Evolutionary conservation across 352 stramenopile genomes (phyloP).

Genomic region (Pythium myriotylum): DNA sequence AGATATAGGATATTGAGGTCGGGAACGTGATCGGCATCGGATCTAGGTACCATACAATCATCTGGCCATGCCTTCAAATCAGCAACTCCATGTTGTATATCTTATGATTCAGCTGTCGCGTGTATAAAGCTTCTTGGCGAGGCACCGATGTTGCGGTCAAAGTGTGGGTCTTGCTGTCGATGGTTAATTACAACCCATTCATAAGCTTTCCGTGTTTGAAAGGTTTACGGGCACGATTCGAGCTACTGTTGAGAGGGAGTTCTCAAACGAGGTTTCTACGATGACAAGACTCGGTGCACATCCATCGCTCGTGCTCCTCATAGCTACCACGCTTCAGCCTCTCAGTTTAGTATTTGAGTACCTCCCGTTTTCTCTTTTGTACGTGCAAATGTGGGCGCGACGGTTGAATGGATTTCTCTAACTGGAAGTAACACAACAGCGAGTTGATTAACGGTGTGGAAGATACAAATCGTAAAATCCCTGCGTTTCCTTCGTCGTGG

Average conservation of each 20-base stretch:
- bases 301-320: slow-evolving; percentile 69
- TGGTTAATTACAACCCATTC: neutral
- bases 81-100: too few species aligned
- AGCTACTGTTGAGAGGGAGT: slow-evolving; percentile 63
- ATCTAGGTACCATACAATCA: slow-evolving; percentile 45
- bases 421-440: slow-evolving; percentile 23
- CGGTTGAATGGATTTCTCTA: neutral
- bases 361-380: slow-evolving; percentile 81
- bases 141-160: slow-evolving; percentile 78
- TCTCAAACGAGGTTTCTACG: slow-evolving; percentile 75
- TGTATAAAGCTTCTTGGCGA: slow-evolving; percentile 79
- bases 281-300: slow-evolving; percentile 67
- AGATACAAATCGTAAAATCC: slow-evolving; percentile 56
- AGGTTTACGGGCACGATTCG: slow-evolving; percentile 61
- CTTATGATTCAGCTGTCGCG: slow-evolving; percentile 49
- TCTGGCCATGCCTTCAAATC: too few species aligned
- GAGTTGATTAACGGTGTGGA: slow-evolving; percentile 75
- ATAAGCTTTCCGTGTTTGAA: neutral
- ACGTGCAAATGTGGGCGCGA: slow-evolving; percentile 16
- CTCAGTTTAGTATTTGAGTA: slow-evolving; percentile 77
- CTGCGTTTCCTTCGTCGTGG: slow-evolving; percentile 69
- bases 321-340: slow-evolving; percentile 62
- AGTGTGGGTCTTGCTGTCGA: slow-evolving; percentile 37
- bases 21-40: slow-evolving; percentile 64
- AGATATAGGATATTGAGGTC: slow-evolving; percentile 34